These are phyloP conservation scores for Stromatinia cepivora DNA, from an alignment of 2,329 filamentous ascomycete species.

Conservation along the genomic window DNA sequence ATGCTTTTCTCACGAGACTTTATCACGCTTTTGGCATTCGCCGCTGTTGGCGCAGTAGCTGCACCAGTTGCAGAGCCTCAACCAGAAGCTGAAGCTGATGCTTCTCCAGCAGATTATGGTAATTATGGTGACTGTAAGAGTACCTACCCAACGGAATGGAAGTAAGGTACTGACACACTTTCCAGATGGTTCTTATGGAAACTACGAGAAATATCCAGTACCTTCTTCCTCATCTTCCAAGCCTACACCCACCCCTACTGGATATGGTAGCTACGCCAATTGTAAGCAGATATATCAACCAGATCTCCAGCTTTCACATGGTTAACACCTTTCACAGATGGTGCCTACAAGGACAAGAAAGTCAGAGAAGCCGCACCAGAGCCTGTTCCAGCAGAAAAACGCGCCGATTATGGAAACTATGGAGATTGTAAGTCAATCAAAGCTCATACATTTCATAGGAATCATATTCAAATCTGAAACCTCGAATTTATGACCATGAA, in stretches of 20 bases:
- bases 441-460: neutral
- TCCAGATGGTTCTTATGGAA: constrained; percentile 15
- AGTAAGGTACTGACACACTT: neutral
- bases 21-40: constrained; percentile 20
- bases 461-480: neutral
- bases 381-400: constrained; percentile 5
- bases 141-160: neutral
- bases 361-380: constrained; percentile 8
- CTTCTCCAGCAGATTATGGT: constrained; percentile 16
- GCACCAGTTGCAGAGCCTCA: constrained; percentile 18
- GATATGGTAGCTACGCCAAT: constrained; percentile 12
- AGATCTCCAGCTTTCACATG: neutral
- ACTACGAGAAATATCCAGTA: constrained; percentile 17
- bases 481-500: neutral
- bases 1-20: constrained; percentile 24
- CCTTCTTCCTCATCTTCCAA: neutral
- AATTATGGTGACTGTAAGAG: constrained; percentile 17
- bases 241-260: constrained; percentile 6
- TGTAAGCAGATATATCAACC: constrained; percentile 4
- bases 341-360: constrained; percentile 7
- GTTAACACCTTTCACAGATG: neutral
- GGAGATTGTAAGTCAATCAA: constrained; percentile 10
- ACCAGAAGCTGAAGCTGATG: constrained; percentile 15
- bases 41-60: constrained; percentile 6
- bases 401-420: constrained; percentile 17